phyloP scores from a whole-genome alignment of 441 rosid genomes.

The Populus trichocarpa region DNA sequence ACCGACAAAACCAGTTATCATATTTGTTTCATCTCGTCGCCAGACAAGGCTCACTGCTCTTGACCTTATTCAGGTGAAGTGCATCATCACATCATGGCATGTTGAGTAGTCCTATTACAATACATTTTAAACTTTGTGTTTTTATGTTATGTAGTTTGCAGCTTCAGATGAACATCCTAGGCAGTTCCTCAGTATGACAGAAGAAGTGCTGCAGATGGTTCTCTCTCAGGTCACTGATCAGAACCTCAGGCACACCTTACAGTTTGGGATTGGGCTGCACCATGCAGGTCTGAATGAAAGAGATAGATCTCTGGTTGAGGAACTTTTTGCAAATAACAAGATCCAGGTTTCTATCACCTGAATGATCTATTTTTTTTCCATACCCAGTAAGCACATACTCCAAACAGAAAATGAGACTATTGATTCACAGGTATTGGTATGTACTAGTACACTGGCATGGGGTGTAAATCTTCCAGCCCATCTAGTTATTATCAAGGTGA shows the following conservation, averaged over 20 bases:
- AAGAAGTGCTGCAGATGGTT: conserved; percentile 94
- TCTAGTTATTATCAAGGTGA: conserved; percentile 96
- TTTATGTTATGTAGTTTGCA: conserved; percentile 57
- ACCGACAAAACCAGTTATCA: conserved; percentile 95
- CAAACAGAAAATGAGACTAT: conserved; percentile 3
- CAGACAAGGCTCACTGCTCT: conserved; percentile 98
- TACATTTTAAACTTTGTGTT: conserved; percentile 12
- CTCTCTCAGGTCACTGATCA: conserved; percentile 94
- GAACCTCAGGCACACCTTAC: conserved; percentile 93
- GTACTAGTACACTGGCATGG: conserved; percentile 99
- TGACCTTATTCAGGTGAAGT: conserved; percentile 92
- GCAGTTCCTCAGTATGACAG: conserved; percentile 83
- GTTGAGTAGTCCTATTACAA: conserved; percentile 4
- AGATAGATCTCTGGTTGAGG: conserved; percentile 94
- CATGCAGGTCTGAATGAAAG: conserved; percentile 98
- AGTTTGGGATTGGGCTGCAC: conserved; percentile 96
- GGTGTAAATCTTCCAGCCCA: conserved; percentile 99
- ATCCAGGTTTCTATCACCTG: conserved; percentile 61
- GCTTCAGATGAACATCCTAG: conserved; percentile 96
- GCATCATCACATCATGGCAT: conserved; percentile 14
- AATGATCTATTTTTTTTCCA: conserved; percentile 9
- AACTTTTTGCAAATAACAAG: conserved; percentile 93
- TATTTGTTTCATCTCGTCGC: conserved; percentile 98
- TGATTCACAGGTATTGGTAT: conserved; percentile 72
- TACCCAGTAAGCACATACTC: neutral